Evolutionary conservation across 176 grass and related monocot species (phyloP), one percentile per base, ranked within the genome.

Genomic region (Tuctoria greenei): DNA sequence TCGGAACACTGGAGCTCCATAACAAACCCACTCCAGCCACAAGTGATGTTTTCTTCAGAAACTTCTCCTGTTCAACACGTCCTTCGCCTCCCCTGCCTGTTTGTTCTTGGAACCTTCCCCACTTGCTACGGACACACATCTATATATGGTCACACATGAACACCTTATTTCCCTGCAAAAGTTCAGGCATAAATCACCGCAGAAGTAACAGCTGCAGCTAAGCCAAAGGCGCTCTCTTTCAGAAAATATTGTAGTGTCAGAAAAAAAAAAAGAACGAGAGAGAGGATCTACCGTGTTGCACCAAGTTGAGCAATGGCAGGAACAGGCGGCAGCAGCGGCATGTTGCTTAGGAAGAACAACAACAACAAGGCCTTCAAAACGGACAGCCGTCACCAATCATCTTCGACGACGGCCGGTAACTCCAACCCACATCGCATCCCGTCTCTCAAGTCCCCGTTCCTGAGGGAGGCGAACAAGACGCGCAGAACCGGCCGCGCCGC

Each of bases 361-460:
- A 58, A 39, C n/a, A 18, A 60, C 39, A 78, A 61, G 61, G 47
- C 84, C 34, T 62, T 70, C 17, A 67, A 34, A 26, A 28, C 8
- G 0, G 75, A 86, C 37, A 49, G 11, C 49, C 39, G n/a, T 13
- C 40, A 47, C 7, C 34, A 67, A 0, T 80, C 56, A 11, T 43
- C 85, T 2, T 78, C 81, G 1, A 49, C 45, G 1, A 49, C 45
- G 0, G 57, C 77, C 24, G 18, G 35, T 21, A 47, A 42, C 52
- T 26, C 67, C 46, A 49, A 26, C 12, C 66, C 60, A 0, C 60
- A 35, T 42, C 69, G 42, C 41, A 79, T 77, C 50, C 80, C 83
- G 13, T 89, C 87, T 68, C 70, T 86, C 50, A 89, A 61, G 68
- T 82, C 55, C 61, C 72, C 78, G 4, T 71, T 60, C 26, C 68